Evolutionary conservation across 1,284 basidiomycete genomes (phyloP), one percentile per base, ranked within the genome.

Genomic region (Stygiomarasmius scandens): DNA sequence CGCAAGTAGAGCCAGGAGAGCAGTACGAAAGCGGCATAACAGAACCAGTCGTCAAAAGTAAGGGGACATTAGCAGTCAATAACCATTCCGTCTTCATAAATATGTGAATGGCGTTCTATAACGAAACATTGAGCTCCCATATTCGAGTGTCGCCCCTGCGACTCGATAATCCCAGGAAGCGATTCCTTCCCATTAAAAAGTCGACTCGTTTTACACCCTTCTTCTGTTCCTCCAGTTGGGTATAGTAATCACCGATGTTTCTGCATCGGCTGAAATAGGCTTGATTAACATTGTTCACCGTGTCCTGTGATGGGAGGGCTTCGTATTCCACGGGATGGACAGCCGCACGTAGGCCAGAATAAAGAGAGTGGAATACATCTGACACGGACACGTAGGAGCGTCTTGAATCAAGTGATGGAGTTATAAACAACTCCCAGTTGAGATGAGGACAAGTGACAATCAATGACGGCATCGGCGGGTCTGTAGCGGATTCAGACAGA

Each of bases 121-220:
- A 64, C 46, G 59, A 61, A 24, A 68, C 59, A 43, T 65, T 63
- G 45, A 72, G 53, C 62, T 67, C 65, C 67, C 70, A 70, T 16
- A 67, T 58, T 20, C 51, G 49, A 3, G 44, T 19, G 19, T 46
- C 20, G 20, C 47, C 47, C 32, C 38, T 56, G 12, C 47, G 45
- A 27, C 53, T 58, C 23, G 61, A 64, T 45, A 74, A 55, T 10
- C 73, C 72, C 52, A 64, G 54, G 55, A 74, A 73, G 38, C 59
- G 56, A 43, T 58, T 66, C 36, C 58, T 63, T 24, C 63, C 66
- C 58, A 63, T 62, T 49, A 74, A 59, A 55, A 68, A 71, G 53
- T 74, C 72, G 1, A 73, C 63, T 32, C 69, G 55, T 56, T 69
- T 70, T 8, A 74, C 55, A 4, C 73, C 73, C 38, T 67, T 68